phyloP scores from a whole-genome alignment of 1,284 basidiomycete species.

The Cerrena zonata region DNA sequence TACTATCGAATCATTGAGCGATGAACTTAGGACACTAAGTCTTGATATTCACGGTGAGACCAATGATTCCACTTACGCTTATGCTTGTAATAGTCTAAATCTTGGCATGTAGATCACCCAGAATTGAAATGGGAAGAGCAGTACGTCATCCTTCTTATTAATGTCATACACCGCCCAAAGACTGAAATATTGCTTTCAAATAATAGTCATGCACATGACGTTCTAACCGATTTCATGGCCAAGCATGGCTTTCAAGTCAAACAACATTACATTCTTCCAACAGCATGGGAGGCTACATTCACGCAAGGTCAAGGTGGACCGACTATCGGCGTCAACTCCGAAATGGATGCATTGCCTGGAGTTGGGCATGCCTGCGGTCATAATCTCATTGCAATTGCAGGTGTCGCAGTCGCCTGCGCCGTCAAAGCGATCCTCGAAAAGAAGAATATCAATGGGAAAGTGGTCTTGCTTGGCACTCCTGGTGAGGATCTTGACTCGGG shows the following conservation, averaged over 20 bases:
- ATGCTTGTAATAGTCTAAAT: no score
- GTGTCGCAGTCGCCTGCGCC: constrained; percentile 71
- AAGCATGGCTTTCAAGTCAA: constrained; percentile 60
- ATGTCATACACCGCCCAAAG: neutral
- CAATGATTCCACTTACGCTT: neutral
- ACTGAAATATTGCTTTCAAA: neutral
- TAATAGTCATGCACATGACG: constrained; percentile 46
- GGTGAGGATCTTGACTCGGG: no score
- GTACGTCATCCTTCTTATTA: constrained; percentile 18
- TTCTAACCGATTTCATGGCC: constrained; percentile 50
- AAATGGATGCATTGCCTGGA: constrained; percentile 62
- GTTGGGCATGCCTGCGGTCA: constrained; percentile 81
- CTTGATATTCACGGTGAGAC: constrained; percentile 58
- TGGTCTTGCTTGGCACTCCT: constrained; percentile 81
- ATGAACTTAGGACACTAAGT: constrained; percentile 51
- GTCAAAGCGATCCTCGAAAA: constrained; percentile 53
- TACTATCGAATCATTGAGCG: constrained; percentile 47
- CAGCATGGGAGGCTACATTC: constrained; percentile 75
- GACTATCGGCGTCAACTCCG: constrained; percentile 67
- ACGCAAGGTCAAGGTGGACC: constrained; percentile 53
- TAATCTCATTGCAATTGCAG: constrained; percentile 79
- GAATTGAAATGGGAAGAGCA: constrained; percentile 26
- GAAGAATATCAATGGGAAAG: constrained; percentile 61
- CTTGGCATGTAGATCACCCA: constrained; percentile 26
- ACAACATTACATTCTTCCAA: constrained; percentile 59